Base-by-base conservation (phyloP, 2,329 filamentous ascomycete genomes). In the Ambrosiella cleistominuta region DNA sequence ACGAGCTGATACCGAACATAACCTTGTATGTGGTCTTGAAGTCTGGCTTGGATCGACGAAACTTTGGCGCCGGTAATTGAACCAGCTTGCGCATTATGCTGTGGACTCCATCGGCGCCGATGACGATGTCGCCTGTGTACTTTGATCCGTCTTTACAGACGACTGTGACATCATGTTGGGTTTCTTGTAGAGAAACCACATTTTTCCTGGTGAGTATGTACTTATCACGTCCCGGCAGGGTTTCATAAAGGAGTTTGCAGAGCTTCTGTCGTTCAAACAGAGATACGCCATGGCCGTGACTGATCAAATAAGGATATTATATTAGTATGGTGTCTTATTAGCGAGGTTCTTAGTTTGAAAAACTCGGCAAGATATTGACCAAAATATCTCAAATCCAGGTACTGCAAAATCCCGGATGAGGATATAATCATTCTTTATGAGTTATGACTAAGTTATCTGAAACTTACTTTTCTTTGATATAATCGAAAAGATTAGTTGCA, bases 101-200 rank as follows among this genome's bases (percentile, higher is more conserved):
- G 52, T 71, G 67, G 5, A 72, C 69, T 3, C 72, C 72, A 62
- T 74, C 72, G 7, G 68, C 68, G 13, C 72, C 72, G 19, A 74
- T 64, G 4, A 74, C 61, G 11, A 75, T 65, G 49, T 70, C 69
- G 0, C 68, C 72, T 1, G 60, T 59, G 57, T 70, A 67, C 2
- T 63, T 61, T 2, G 63, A 64, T 0, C 70, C 69, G 59, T 74
- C 71, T 2, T 61, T 59, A 5, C 69, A 68, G 37, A 62, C 59
- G 3, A 72, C 66, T 1, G 60, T 59, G 1, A 70, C 68, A 1
- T 64, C 63, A 11, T 47, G 9, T 63, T 58, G 2, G n/a, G 11
- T 5, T 27, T 57, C 39, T 62, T 44, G 58, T 35, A 66, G 59
- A 15, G 57, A 54, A 1, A 60, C 54, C 13, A 66, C 61, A 1